phyloP scores from a whole-genome alignment of 805 yeast species.

The Ogataea paraovalis region DNA sequence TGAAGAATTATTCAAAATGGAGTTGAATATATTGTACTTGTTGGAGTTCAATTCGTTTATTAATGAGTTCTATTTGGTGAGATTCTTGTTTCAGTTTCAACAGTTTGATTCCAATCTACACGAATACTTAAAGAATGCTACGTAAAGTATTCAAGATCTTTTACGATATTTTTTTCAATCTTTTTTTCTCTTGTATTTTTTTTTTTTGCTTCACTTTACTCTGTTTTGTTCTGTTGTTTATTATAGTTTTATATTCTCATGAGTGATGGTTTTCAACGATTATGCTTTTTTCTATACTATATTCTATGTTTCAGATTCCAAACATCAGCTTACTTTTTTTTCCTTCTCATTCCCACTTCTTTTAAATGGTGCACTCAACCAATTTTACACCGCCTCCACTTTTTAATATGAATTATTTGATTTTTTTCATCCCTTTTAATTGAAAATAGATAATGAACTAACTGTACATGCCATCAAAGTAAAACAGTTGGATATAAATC shows the following conservation, averaged over 20 bases:
- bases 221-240: neutral
- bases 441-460: too few species aligned
- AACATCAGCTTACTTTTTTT: too few species aligned
- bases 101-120: constrained; percentile 20
- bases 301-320: too few species aligned
- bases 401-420: too few species aligned
- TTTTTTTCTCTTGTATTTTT: neutral
- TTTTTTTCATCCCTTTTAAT: too few species aligned
- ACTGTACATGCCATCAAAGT: too few species aligned
- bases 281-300: neutral
- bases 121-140: neutral
- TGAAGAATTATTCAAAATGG: constrained; percentile 37
- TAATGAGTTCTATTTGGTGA: constrained; percentile 33
- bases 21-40: constrained; percentile 38
- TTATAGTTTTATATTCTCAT: neutral
- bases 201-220: neutral
- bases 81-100: constrained; percentile 31
- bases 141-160: neutral
- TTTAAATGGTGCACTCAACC: too few species aligned
- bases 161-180: neutral
- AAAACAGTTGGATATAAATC: neutral
- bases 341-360: too few species aligned
- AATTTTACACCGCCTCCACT: too few species aligned
- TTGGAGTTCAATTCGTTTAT: constrained; percentile 38
- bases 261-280: neutral